Evolutionary conservation across 1,284 basidiomycete species (phyloP), one percentile per base, ranked within the genome.

Genomic region (Cutaneotrichosporon cavernicola): DNA sequence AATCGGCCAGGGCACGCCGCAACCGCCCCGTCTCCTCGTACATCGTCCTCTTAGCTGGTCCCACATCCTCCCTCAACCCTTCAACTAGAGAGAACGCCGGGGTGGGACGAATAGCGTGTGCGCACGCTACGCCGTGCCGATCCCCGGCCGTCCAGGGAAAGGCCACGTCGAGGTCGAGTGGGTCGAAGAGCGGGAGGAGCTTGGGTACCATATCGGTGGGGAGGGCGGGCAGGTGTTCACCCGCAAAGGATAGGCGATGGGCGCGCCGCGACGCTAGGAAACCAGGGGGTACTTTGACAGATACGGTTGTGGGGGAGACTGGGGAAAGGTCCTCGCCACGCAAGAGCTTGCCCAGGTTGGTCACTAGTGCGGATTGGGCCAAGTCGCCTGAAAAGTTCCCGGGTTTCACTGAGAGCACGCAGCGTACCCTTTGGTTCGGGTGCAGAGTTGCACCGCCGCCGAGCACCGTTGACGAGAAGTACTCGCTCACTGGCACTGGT

Each of bases 11-110:
- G 53, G 87, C 85, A 67, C 80, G 79, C 71, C 87, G 86, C 76
- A 92, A 87, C 58, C 88, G 83, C 63, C 86, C 86, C 5, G 91
- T 94, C 82, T 96, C 92, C 21, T 90, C 90, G 75, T 92, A 97
- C 86, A 96, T 90, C 65, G 87, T 92, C 65, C 88, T 85, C 73
- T 89, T 80, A 22, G 83, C 83, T 71, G 87, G 85, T 5, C 85
- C 84, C 16, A 84, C 82, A 47, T 89, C 82, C 49, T 87, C 81
- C 55, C 84, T 81, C 62, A 92, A 81, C 14, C 83, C 81, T 18
- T 86, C 89, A 75, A 83, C 73, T 4, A 77, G 47, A n/a, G 77
- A 77, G 43, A 90, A 88, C 2, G 82, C 77, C 10, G 90, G 89
- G 6, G 90, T 89, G 6, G 91, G 82, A 7, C 81, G 83, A 10